Base-by-base conservation (phyloP, 331 rosid species). In the Prunus yedoensis region DNA sequence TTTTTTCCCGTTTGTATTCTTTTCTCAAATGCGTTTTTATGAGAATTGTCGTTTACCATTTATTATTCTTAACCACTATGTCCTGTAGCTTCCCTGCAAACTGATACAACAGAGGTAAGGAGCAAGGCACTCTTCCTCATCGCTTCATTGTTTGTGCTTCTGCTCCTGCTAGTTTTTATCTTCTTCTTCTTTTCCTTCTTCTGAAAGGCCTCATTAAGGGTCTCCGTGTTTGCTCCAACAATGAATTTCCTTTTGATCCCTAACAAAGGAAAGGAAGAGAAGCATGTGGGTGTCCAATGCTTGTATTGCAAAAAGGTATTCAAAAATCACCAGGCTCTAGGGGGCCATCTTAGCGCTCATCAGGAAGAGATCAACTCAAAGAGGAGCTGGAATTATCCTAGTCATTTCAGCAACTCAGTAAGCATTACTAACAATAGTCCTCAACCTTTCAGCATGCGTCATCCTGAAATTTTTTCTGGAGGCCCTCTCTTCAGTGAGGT, bases 211-310 rank as follows among this genome's bases (percentile, higher is more conserved):
- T 27, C 4, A 28, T 41, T 64, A 35, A 41, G 73, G 53, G 25
- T 75, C 14, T 35, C 62, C 14, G 14, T 71, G 57, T 74, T 54
- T 46, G 35, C 61, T 59, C 61, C 10, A 64, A 78, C 35, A 3
- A 80, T 80, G 85, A 80, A 67, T 77, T 47, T 63, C 6, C 62
- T 45, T 73, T 32, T 73, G 16, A 62, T 64, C 68, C 68, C 67
- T 11, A 45, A 71, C 4, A 70, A 13, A 54, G 56, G 27, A 49
- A 76, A 47, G 50, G 41, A n/a, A 70, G 54, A 35, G 47, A 78
- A 49, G 30, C 74, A 66, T 49, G 20, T 3, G n/a, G 53, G 18
- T 6, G 32, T 21, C 10, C 49, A 1, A 6, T 73, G 85, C 66
- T 45, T 14, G 10, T 52, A 18, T 72, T 74, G 75, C 35, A 38